Conservation (phyloP, 106 monocot species). For the Allium cepa region DNA sequence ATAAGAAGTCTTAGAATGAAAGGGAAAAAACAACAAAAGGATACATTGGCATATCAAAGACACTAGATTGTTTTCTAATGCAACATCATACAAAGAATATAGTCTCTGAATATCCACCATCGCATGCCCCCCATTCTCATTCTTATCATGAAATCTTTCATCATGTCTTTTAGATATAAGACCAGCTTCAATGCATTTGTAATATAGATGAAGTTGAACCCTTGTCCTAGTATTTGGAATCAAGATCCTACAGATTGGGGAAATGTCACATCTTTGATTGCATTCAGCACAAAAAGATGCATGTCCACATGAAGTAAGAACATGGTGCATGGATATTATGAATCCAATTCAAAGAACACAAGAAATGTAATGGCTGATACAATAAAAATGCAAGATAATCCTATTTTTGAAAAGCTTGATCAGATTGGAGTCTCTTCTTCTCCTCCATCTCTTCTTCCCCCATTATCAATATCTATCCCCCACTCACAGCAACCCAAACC, state of each 20-base stretch:
- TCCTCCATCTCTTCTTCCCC: no score
- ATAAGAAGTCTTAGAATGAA: background rate
- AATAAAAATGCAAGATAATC: no score
- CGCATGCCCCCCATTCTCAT: constrained; percentile 30
- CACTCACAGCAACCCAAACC: no score
- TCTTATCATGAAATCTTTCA: constrained; percentile 65
- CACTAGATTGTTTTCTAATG: constrained; percentile 72
- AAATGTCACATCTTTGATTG: constrained; percentile 70
- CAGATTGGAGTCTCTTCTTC: no score
- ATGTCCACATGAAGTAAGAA: constrained; percentile 74
- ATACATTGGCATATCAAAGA: constrained; percentile 95
- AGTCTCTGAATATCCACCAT: constrained; percentile 59
- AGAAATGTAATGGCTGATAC: no score
- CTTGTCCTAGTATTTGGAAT: constrained; percentile 42
- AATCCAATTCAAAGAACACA: no score
- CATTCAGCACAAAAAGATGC: constrained; percentile 89
- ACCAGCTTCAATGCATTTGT: constrained; percentile 75
- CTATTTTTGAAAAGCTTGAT: no score
- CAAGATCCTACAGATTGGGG: constrained; percentile 68
- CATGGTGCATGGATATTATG: no score
- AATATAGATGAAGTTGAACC: constrained; percentile 58
- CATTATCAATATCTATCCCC: no score
- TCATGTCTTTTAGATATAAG: constrained; percentile 55
- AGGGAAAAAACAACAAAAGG: constrained; percentile 25
- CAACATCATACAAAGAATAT: constrained; percentile 87